Conservation (phyloP, 352 stramenopile species). For the Phytopythium mirpurense region DNA sequence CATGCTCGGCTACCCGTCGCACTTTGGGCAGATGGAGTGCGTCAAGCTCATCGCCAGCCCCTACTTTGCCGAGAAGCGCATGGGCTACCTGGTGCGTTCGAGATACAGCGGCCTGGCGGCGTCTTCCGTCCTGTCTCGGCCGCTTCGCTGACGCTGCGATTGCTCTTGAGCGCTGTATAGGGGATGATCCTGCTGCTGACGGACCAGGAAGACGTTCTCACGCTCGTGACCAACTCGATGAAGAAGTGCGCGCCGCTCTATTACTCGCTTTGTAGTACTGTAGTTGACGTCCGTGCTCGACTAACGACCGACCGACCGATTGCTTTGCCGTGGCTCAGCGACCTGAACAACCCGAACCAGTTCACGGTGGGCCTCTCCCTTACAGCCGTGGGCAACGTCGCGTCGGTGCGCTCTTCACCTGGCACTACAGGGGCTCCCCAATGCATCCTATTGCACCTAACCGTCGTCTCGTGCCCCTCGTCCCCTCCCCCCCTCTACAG, state of each 20-base stretch:
- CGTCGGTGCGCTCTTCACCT: conserved; percentile 58
- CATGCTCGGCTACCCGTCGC: conserved; percentile 99
- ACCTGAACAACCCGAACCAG: conserved; percentile 92
- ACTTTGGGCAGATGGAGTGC: conserved; percentile 99
- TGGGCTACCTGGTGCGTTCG: conserved; percentile 92
- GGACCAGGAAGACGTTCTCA: conserved; percentile 99
- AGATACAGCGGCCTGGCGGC: no score
- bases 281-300: no score
- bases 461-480: no score
- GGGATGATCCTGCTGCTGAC: conserved; percentile 97
- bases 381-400: conserved; percentile 97
- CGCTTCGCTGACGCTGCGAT: not conserved
- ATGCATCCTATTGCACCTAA: no score
- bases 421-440: no score
- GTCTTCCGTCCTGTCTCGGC: no score
- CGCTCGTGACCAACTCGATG: conserved; percentile 99
- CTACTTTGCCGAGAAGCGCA: conserved; percentile 99
- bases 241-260: conserved; percentile 81
- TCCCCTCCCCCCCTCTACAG: conserved; percentile 17
- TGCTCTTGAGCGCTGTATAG: conserved; percentile 12
- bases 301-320: not conserved
- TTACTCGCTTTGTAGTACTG: no score
- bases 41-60: conserved; percentile 99
- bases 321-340: conserved; percentile 33
- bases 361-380: conserved; percentile 97